Evolutionary conservation across 352 stramenopile genomes (phyloP), one percentile per base, ranked within the genome.

Genomic region (Globisporangium carolinianum): DNA sequence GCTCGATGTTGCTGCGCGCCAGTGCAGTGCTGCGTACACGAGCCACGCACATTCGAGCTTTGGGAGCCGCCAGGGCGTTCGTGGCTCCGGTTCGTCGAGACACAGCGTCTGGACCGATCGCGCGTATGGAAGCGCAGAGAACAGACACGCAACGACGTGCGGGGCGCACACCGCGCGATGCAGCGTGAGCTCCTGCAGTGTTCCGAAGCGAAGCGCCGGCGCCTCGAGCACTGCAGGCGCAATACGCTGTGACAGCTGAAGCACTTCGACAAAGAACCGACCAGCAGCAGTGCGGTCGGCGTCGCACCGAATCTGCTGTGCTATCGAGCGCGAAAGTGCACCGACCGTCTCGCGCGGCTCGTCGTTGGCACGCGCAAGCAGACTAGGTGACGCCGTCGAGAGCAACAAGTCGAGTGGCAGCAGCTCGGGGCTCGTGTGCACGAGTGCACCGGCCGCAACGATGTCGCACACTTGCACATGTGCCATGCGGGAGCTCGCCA

Each of bases 41-140:
- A 61, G 55, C 55, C 55, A 61, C 17, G 38, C 51, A 5, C 51
- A 51, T 24, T 54, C 38, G 14, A 61, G 47, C 10, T 55, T 61
- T 37, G 37, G 51, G 1, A 61, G 15, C 38, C 55, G 45, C 47
- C 47, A 61, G 12, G 47, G 47, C 5, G 5, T 17, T 5, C 18
- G 38, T 5, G 17, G 37, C 15, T 51, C 43, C 37, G 24, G 14
- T 35, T 61, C 55, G 14, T 61, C 47, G 8, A 61, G 6, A 14
- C 47, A 18, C 0, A 61, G 55, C 14, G 47, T 42, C 47, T 50
- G 12, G 12, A 60, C 17, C 32, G 47, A 47, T 18, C 38, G 5
- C 24, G 24, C 24, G 24, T 24, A 24, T 24, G 24, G 24, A 24
- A 24, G 24, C 24, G 24, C 24, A 24, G 55, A 60, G 55, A 35